Percentiles rank a stretch among this genome's conserved stretches.
Evolutionary conservation across 495 filamentous ascomycete species (phyloP).

Genomic region (Neurospora sp.): DNA sequence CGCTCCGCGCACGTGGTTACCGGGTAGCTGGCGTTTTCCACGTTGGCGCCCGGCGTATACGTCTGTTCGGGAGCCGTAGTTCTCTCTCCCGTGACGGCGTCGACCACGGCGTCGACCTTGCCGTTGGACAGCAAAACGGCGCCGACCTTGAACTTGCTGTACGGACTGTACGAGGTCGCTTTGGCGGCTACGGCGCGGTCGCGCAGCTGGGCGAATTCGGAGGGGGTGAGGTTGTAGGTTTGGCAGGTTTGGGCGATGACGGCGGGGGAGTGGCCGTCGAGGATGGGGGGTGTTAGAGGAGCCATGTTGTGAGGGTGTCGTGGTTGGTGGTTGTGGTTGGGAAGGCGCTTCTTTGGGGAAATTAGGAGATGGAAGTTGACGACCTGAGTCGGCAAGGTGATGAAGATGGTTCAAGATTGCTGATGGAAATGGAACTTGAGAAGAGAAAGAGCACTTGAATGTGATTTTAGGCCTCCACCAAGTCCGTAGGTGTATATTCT

Average conservation of each 20-base stretch:
- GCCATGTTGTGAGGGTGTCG: constrained; percentile 1
- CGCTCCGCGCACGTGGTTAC: constrained; percentile 93
- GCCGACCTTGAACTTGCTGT: constrained; percentile 89
- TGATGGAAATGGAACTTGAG: not conserved
- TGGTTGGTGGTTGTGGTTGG: not conserved
- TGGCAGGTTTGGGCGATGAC: constrained; percentile 22
- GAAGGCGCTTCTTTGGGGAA: not conserved
- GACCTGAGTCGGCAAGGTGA: not conserved
- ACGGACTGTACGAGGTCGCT: constrained; percentile 76
- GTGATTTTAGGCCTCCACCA: not conserved
- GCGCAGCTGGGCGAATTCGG: constrained; percentile 53
- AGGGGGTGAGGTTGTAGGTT: constrained; percentile 39
- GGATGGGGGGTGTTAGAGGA: constrained; percentile 2
- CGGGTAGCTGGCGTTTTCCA: constrained; percentile 90
- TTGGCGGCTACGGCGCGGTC: constrained; percentile 55
- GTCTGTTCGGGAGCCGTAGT: not conserved
- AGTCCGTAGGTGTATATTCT: not conserved
- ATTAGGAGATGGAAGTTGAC: not conserved
- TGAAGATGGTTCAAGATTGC: not conserved
- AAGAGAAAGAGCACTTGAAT: not conserved
- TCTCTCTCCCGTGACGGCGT: not conserved
- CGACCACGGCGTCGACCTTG: constrained; percentile 31
- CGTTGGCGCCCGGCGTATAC: constrained; percentile 63
- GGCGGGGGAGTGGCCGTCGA: constrained; percentile 15
- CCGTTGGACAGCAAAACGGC: constrained; percentile 60